Base-by-base conservation (phyloP, 2,329 filamentous ascomycete species). In the Aureobasidium sp. region DNA sequence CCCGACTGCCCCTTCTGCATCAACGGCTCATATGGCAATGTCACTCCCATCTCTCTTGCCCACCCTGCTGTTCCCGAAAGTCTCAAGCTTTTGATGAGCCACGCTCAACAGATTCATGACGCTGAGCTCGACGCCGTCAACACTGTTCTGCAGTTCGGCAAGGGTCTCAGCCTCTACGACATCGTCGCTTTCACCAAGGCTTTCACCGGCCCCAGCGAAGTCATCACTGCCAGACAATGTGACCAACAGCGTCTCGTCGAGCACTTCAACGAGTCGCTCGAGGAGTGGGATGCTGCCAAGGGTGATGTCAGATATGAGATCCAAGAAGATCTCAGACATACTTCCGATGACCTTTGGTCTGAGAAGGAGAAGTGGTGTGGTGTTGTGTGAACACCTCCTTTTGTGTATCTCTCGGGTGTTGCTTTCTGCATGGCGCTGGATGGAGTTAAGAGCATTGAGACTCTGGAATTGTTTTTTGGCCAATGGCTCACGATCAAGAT, bases 321-420 rank as follows among this genome's bases (percentile, higher is more conserved):
- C 4, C 44, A 60, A 42, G 39, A 60, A 42, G 45, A 49, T 31
- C 44, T 60, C 34, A 60, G 45, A 41, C 44, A 36, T 22, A 41
- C 41, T 12, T 44, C 57, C 8, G 57, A 60, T 22, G 44, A 60
- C 44, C 57, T 60, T 8, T 60, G 57, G 57, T 41, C 45, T 5
- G 57, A 60, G 36, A 60, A 49, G 36, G 44, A 60, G 57, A 60
- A 60, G 42, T 58, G 55, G 55, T 58, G 55, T 45, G 55, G 55
- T n/a, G 25, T 20, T 22, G 48, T 58, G 55, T 58, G 29, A 48
- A 58, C 7, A 27, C 29, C 11, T 58, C 8, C 41, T 25, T 57
- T 57, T 25, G 22, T 25, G 37, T 36, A 47, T 47, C 31, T 36
- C 29, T 39, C 39, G 53, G 41, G 45, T 57, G n/a, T 34, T 48